phyloP scores from a whole-genome alignment of 2,329 filamentous ascomycete species.

The Bipolaris gigantea region DNA sequence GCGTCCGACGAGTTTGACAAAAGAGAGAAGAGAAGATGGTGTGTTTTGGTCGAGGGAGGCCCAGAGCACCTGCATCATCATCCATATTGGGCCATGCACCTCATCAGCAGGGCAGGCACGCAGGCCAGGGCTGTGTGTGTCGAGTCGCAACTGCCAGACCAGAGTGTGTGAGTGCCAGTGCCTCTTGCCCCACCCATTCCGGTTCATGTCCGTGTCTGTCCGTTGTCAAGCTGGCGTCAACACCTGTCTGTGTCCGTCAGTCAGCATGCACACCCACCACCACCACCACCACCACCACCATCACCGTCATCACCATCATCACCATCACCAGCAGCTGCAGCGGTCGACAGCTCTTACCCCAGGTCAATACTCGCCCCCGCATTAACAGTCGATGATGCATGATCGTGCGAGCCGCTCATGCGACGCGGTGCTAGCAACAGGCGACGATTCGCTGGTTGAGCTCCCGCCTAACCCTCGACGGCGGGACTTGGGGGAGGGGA shows the following conservation, averaged over 20 bases:
- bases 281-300: slow-evolving; percentile 2
- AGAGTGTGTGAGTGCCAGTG: too few species aligned
- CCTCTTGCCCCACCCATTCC: too few species aligned
- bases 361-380: slow-evolving; percentile 15
- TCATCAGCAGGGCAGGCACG: slow-evolving; percentile 7
- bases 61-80: slow-evolving; percentile 9
- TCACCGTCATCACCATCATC: slow-evolving; percentile 3
- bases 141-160: not conserved
- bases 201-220: not conserved
- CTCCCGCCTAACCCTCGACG: slow-evolving; percentile 9
- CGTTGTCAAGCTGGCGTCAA: slow-evolving; percentile 6
- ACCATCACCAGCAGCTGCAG: not conserved
- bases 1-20: slow-evolving; percentile 2
- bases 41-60: slow-evolving; percentile 4
- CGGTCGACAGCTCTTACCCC: slow-evolving; percentile 2
- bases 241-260: slow-evolving; percentile 1
- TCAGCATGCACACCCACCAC: slow-evolving; percentile 10
- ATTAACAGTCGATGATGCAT: slow-evolving; percentile 22
- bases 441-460: slow-evolving; percentile 8
- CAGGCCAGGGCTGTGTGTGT: not conserved
- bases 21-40: not conserved
- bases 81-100: slow-evolving; percentile 7
- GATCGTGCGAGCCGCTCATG: slow-evolving; percentile 19
- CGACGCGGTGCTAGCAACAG: slow-evolving; percentile 12
- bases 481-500: slow-evolving; percentile 1